Evolutionary conservation across 129 eudicot species (phyloP).

Genomic region (Arctium lappa): DNA sequence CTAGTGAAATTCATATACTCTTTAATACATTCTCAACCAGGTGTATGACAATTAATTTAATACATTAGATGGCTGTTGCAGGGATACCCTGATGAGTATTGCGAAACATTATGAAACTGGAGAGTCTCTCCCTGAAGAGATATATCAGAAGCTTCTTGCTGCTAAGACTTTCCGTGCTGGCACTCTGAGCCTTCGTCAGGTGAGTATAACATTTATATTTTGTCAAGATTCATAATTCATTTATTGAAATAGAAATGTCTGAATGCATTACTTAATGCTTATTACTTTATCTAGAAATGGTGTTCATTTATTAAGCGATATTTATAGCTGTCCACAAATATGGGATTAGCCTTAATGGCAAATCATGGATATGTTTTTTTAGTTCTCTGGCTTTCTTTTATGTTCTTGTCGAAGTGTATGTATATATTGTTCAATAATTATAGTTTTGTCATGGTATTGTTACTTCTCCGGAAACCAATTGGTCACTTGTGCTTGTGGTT

Average conservation of each 20-base stretch:
- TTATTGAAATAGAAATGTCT: neutral
- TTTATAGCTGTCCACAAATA: neutral
- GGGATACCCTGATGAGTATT: conserved; percentile 93
- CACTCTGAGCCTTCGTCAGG: conserved; percentile 89
- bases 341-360: neutral
- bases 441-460: no score
- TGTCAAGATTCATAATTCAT: neutral
- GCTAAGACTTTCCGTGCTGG: conserved; percentile 97
- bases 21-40: neutral
- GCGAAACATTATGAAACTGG: conserved; percentile 97
- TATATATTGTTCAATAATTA: neutral
- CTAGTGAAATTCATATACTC: neutral
- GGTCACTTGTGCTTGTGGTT: neutral
- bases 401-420: neutral
- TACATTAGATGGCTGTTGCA: conserved; percentile 19
- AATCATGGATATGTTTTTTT: neutral
- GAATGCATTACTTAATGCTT: neutral
- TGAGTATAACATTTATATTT: conserved; percentile 16
- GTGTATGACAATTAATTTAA: neutral
- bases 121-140: conserved; percentile 77
- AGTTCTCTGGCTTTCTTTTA: neutral
- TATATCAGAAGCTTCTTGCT: conserved; percentile 86
- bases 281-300: conserved; percentile 5
- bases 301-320: neutral
- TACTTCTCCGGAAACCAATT: neutral